A percentile compares a stretch with the other conserved stretches of the same genome.
These are phyloP conservation scores for Akebia trifoliata DNA, from an alignment of 164 flowering plant species.

Conservation along the genomic window DNA sequence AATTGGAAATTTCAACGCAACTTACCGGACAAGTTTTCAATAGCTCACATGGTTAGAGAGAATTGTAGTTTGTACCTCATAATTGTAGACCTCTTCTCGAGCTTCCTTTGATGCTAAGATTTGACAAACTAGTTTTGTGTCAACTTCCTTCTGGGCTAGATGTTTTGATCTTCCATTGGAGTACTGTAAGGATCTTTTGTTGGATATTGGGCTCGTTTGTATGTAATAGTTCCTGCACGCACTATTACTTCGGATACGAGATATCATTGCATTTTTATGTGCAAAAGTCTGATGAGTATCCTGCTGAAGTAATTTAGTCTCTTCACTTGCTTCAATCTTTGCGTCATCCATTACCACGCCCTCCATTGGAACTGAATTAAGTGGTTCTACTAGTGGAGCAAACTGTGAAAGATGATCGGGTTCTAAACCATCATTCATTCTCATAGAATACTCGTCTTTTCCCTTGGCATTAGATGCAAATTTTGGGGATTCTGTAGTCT, in stretches of 20 bases:
- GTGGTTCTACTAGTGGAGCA: constrained; percentile 26
- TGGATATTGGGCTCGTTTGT: constrained; percentile 34
- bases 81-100: constrained; percentile 52
- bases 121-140: constrained; percentile 44
- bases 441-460: constrained; percentile 21
- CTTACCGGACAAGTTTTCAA: not conserved
- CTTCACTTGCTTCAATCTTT: constrained; percentile 39
- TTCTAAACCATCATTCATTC: constrained; percentile 19
- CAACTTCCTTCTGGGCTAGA: constrained; percentile 44
- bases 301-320: constrained; percentile 21
- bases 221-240: constrained; percentile 44
- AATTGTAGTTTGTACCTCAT: constrained; percentile 54
- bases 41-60: not conserved
- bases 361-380: constrained; percentile 35
- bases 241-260: constrained; percentile 45
- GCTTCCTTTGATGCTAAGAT: constrained; percentile 57
- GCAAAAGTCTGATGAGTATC: constrained; percentile 35
- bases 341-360: constrained; percentile 21
- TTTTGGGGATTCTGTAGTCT: constrained; percentile 18
- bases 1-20: not conserved
- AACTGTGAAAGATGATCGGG: constrained; percentile 23
- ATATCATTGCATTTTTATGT: constrained; percentile 47
- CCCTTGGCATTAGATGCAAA: constrained; percentile 12
- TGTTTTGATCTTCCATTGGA: constrained; percentile 40
- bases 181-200: constrained; percentile 34